Conservation (phyloP, 805 yeast genomes). For the Saccharomycopsis amapae region DNA sequence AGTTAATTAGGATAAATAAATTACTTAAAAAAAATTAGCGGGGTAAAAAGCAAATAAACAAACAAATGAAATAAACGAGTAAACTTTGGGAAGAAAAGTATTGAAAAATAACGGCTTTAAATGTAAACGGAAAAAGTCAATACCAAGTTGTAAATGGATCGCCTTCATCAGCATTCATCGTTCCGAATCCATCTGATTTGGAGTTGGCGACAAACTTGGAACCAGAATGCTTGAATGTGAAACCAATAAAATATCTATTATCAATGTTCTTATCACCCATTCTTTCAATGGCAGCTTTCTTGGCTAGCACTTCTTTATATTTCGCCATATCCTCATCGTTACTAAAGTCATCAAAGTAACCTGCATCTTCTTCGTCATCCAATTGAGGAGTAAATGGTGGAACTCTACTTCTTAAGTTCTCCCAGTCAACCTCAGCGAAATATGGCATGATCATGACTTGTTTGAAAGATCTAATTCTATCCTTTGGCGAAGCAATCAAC, state of each 20-base stretch:
- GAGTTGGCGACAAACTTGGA: constrained; percentile 19
- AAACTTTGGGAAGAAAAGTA: no score
- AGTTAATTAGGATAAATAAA: no score
- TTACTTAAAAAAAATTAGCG: no score
- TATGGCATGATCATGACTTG: constrained; percentile 77
- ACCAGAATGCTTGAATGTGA: constrained; percentile 75
- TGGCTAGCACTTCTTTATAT: constrained; percentile 93
- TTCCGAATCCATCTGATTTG: background rate
- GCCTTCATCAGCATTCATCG: constrained; percentile 7
- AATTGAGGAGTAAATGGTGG: constrained; percentile 98
- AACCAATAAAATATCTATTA: constrained; percentile 80
- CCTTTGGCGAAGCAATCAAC: constrained; percentile 71
- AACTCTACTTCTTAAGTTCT: constrained; percentile 51
- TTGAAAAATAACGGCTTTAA: no score
- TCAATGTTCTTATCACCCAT: constrained; percentile 61
- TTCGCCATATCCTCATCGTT: constrained; percentile 97
- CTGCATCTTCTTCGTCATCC: constrained; percentile 96
- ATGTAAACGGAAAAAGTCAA: no score
- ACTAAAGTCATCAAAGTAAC: constrained; percentile 95
- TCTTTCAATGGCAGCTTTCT: constrained; percentile 77
- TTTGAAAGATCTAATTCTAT: constrained; percentile 68
- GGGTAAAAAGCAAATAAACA: no score
- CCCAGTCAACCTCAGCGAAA: constrained; percentile 81
- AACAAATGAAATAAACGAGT: no score
- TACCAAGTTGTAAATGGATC: constrained; percentile 23